These are phyloP conservation scores for Acanthamoeba healyi DNA, from an alignment of 208 protist species.

Conservation along the genomic window DNA sequence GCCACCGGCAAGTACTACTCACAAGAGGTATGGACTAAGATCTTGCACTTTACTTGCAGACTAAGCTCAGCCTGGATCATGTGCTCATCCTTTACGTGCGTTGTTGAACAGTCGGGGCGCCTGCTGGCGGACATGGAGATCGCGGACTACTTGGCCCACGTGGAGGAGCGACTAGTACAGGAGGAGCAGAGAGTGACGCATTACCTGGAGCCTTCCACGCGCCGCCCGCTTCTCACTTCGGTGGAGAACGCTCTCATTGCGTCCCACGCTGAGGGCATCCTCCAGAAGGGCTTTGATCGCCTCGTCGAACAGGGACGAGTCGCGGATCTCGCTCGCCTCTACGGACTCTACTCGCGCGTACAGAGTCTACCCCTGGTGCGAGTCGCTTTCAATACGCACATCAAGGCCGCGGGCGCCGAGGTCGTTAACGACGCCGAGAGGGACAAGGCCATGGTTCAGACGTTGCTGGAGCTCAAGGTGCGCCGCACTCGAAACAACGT, in stretches of 20 bases:
- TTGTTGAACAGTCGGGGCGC: not conserved
- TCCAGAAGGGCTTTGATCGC: constrained; percentile 73
- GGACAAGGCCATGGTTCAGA: constrained; percentile 88
- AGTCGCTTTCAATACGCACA: constrained; percentile 75
- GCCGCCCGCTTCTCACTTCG: constrained; percentile 69
- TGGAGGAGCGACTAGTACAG: constrained; percentile 78
- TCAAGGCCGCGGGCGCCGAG: constrained; percentile 78
- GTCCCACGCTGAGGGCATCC: constrained; percentile 75
- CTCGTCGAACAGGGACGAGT: constrained; percentile 46
- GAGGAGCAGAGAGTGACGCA: constrained; percentile 82
- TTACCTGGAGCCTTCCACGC: constrained; percentile 83
- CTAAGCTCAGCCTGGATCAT: not conserved
- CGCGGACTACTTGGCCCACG: constrained; percentile 83
- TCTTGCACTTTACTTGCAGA: not conserved
- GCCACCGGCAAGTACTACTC: constrained; percentile 75
- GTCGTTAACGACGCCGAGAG: constrained; percentile 84
- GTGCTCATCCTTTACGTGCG: not conserved
- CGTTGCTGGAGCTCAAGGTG: constrained; percentile 92
- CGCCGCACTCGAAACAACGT: not conserved
- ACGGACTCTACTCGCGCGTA: constrained; percentile 77
- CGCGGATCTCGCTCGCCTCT: constrained; percentile 80
- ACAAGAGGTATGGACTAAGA: constrained; percentile 1
- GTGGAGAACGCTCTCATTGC: constrained; percentile 83
- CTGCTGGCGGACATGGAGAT: constrained; percentile 58
- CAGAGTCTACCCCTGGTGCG: constrained; percentile 72